Evolutionary conservation across 208 protist genomes (phyloP).

Genomic region (Herpetomonas tarakana): DNA sequence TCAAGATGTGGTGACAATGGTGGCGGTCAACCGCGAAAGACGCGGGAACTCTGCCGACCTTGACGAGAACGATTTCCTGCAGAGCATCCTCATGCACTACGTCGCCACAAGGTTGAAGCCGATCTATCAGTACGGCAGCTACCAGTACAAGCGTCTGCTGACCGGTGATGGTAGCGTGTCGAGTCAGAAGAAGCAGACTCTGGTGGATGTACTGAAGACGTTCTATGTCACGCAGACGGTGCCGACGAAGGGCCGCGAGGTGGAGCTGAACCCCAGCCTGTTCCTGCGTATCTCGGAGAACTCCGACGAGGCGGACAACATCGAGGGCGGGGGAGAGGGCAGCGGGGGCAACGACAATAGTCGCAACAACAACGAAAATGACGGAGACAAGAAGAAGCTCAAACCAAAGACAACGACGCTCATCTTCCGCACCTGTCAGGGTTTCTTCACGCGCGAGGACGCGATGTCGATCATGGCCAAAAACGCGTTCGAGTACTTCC

Average conservation of each 20-base stretch:
- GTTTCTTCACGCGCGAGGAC: constrained; percentile 8
- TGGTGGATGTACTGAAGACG: constrained; percentile 18
- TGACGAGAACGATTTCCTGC: constrained; percentile 45
- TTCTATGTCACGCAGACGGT: constrained; percentile 29
- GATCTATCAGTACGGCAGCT: constrained; percentile 42
- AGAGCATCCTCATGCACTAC: constrained; percentile 64
- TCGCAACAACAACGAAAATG: neutral
- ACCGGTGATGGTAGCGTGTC: neutral
- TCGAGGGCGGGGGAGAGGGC: constrained; percentile 3
- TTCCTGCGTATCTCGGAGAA: constrained; percentile 15
- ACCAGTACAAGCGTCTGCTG: constrained; percentile 25
- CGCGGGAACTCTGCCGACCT: constrained; percentile 13
- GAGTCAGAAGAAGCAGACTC: neutral
- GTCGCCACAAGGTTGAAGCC: constrained; percentile 33
- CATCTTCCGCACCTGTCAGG: constrained; percentile 10
- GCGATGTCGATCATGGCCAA: constrained; percentile 10
- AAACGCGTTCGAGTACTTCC: constrained; percentile 49
- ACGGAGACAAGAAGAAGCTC: constrained; percentile 3
- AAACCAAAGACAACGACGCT: constrained; percentile 11
- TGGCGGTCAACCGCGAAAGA: neutral
- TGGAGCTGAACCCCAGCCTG: constrained; percentile 11
- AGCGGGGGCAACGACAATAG: constrained; percentile 5
- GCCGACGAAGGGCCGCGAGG: constrained; percentile 19
- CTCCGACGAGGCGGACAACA: constrained; percentile 24
- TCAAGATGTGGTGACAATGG: neutral